Conservation (phyloP, 805 yeast species). For the Nakazawaea ishiwadae region DNA sequence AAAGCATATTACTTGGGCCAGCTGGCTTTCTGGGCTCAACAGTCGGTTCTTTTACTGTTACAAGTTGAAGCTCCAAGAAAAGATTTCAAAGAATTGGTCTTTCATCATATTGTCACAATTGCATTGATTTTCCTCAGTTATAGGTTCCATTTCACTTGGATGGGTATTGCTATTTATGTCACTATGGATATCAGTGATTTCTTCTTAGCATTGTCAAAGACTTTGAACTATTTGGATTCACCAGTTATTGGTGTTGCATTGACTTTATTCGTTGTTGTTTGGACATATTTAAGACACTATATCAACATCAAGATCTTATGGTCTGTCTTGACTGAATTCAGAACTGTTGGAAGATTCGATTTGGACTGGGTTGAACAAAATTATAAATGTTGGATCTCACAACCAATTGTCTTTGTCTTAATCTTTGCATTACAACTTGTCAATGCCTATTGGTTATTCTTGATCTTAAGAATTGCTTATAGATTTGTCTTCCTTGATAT, state of each 20-base stretch:
- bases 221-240: constrained; percentile 81
- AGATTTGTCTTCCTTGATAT: constrained; percentile 59
- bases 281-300: constrained; percentile 91
- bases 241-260: constrained; percentile 60
- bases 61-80: constrained; percentile 94
- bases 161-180: constrained; percentile 85
- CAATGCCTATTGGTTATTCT: constrained; percentile 81
- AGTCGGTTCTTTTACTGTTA: constrained; percentile 73
- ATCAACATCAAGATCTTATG: constrained; percentile 75
- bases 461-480: constrained; percentile 73
- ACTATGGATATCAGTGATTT: constrained; percentile 97
- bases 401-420: constrained; percentile 78
- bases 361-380: constrained; percentile 87
- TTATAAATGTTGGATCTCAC: constrained; percentile 95
- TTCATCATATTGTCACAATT: constrained; percentile 91
- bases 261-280: constrained; percentile 57
- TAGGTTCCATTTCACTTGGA: constrained; percentile 93
- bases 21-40: constrained; percentile 98
- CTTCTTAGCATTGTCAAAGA: constrained; percentile 78
- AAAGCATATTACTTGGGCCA: constrained; percentile 85
- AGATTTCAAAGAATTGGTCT: constrained; percentile 84
- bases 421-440: constrained; percentile 80
- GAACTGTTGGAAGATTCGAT: constrained; percentile 75
- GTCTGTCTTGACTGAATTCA: constrained; percentile 83
- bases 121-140: constrained; percentile 82